phyloP scores from a whole-genome alignment of 257 asterid genomes.

The Scutellaria minor region DNA sequence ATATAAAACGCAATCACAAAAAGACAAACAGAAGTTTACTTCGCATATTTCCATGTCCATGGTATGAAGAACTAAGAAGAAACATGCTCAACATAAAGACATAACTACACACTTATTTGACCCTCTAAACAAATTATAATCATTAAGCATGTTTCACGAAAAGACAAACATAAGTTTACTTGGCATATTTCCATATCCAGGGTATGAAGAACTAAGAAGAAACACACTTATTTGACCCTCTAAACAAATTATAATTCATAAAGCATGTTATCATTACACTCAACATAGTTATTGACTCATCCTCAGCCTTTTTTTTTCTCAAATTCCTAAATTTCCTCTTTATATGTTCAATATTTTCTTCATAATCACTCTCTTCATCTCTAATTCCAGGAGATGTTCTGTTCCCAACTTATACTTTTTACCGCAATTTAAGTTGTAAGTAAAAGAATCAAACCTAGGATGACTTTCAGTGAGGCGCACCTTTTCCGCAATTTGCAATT shows the following conservation, averaged over 20 bases:
- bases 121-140: neutral
- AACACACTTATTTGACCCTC: too few species aligned
- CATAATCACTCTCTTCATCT: neutral
- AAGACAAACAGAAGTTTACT: neutral
- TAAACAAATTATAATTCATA: neutral
- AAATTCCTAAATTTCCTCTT: neutral
- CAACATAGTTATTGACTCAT: neutral
- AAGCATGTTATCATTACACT: neutral
- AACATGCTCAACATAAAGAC: neutral
- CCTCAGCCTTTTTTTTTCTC: neutral
- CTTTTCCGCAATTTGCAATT: neutral
- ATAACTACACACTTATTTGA: neutral
- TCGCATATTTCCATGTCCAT: constrained; percentile 9
- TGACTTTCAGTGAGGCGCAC: neutral
- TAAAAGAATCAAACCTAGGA: neutral
- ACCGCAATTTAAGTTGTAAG: neutral
- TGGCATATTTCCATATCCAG: constrained; percentile 11
- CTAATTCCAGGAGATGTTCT: neutral
- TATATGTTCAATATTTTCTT: neutral
- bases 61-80: neutral
- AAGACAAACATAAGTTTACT: neutral
- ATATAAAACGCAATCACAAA: neutral
- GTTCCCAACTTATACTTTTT: neutral
- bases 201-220: neutral
- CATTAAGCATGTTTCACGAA: neutral